These are phyloP conservation scores for Rhodotorula toruloides DNA, from an alignment of 768 basidiomycete species.

Conservation along the genomic window DNA sequence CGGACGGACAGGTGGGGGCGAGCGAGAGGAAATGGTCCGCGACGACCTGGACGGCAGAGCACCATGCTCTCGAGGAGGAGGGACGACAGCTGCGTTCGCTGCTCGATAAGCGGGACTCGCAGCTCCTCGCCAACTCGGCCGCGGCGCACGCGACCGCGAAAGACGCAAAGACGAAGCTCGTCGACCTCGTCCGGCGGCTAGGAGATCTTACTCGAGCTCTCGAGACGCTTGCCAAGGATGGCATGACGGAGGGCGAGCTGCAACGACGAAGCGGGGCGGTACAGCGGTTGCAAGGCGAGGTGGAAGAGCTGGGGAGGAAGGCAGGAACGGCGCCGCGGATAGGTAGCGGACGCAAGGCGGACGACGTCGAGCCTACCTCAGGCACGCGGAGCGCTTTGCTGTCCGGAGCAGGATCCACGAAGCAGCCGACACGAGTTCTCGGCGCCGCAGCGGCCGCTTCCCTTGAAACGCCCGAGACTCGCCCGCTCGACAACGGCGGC, in stretches of 20 bases:
- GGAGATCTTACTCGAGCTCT: slow-evolving; percentile 66
- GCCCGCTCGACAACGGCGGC: slow-evolving; percentile 79
- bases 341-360: slow-evolving; percentile 40
- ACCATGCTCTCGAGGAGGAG: slow-evolving; percentile 66
- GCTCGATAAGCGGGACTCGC: slow-evolving; percentile 79
- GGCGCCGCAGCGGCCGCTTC: slow-evolving; percentile 50
- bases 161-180: slow-evolving; percentile 76
- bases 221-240: slow-evolving; percentile 59
- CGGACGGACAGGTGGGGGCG: slow-evolving; percentile 44
- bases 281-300: slow-evolving; percentile 79
- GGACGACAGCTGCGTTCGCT: slow-evolving; percentile 77
- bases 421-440: slow-evolving; percentile 62
- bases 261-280: slow-evolving; percentile 84
- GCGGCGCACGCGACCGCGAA: slow-evolving; percentile 75
- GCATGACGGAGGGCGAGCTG: slow-evolving; percentile 86
- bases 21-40: slow-evolving; percentile 55
- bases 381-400: slow-evolving; percentile 65
- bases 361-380: slow-evolving; percentile 26
- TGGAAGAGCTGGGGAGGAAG: slow-evolving; percentile 79
- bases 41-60: slow-evolving; percentile 84
- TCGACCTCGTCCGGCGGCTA: slow-evolving; percentile 68
- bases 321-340: slow-evolving; percentile 66
- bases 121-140: slow-evolving; percentile 66
- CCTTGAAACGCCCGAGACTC: slow-evolving; percentile 75
- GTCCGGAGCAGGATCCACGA: slow-evolving; percentile 44